Evolutionary conservation across 768 basidiomycete genomes (phyloP).

Genomic region (Mycena kentingensis): DNA sequence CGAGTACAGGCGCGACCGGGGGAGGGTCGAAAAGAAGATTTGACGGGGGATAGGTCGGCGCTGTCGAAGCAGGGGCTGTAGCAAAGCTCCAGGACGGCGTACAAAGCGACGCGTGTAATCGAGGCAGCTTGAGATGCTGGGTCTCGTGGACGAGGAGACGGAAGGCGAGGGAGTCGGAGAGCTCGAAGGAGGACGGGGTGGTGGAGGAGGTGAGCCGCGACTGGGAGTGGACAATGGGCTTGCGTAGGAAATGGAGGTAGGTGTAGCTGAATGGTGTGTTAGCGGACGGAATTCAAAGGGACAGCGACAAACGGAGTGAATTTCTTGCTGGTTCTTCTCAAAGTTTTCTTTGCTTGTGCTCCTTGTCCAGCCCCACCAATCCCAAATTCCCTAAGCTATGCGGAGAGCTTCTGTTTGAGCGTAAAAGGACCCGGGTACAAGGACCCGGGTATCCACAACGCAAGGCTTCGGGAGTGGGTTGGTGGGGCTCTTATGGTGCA

Average conservation of each 20-base stretch:
- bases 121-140: constrained; percentile 77
- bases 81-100: constrained; percentile 73
- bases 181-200: constrained; percentile 66
- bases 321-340: constrained; percentile 90
- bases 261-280: constrained; percentile 79
- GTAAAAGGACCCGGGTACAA: too few species aligned
- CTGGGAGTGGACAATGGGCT: constrained; percentile 89
- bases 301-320: constrained; percentile 75
- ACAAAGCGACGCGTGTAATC: constrained; percentile 77
- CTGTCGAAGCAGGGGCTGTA: constrained; percentile 83
- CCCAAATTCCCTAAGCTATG: too few species aligned
- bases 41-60: constrained; percentile 70
- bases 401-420: too few species aligned
- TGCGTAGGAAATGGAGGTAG: constrained; percentile 95
- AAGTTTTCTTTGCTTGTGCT: constrained; percentile 99
- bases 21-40: constrained; percentile 75
- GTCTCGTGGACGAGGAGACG: constrained; percentile 86
- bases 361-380: too few species aligned
- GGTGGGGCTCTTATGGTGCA: too few species aligned
- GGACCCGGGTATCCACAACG: too few species aligned
- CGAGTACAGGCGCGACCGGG: constrained; percentile 71
- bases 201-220: constrained; percentile 61
- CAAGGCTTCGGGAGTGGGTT: too few species aligned
- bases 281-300: constrained; percentile 11
- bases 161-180: constrained; percentile 79